These are phyloP conservation scores for Fusarium drepaniforme DNA, from an alignment of 2,329 filamentous ascomycete species.

Conservation along the genomic window DNA sequence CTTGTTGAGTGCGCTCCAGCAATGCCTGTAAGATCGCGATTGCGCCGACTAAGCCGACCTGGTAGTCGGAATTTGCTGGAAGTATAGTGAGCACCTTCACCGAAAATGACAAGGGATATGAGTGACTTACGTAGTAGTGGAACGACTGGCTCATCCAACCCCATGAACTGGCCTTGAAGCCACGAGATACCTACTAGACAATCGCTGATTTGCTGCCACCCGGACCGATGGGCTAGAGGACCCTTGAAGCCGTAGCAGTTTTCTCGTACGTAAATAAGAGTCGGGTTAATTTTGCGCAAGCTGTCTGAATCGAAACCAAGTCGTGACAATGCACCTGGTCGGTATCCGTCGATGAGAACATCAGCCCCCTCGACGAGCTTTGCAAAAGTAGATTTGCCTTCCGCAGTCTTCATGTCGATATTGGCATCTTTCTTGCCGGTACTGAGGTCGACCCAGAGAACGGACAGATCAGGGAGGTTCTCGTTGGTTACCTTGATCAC, in stretches of 20 bases:
- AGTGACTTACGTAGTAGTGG: slow-evolving; percentile 34
- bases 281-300: slow-evolving; percentile 28
- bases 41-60: slow-evolving; percentile 38
- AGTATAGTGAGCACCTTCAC: fast-evolving
- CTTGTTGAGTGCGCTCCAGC: slow-evolving; percentile 27
- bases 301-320: slow-evolving; percentile 45
- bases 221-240: slow-evolving; percentile 46
- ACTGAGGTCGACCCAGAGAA: slow-evolving; percentile 50
- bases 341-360: slow-evolving; percentile 51
- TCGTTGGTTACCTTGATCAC: slow-evolving; percentile 50
- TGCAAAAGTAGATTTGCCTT: slow-evolving; percentile 36
- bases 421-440: slow-evolving; percentile 50
- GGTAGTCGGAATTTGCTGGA: slow-evolving; percentile 42
- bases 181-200: slow-evolving; percentile 52
- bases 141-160: slow-evolving; percentile 44
- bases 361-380: slow-evolving; percentile 48
- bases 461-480: slow-evolving; percentile 47
- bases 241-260: slow-evolving; percentile 54
- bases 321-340: slow-evolving; percentile 47
- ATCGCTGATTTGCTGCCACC: slow-evolving; percentile 55
- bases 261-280: slow-evolving; percentile 50
- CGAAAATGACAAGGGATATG: no score
- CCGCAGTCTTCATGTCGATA: slow-evolving; percentile 47
- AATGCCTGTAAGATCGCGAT: slow-evolving; percentile 34
- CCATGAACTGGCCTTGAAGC: slow-evolving; percentile 54